Evolutionary conservation across 2,329 filamentous ascomycete species (phyloP).

Genomic region (Biscogniauxia marginata): DNA sequence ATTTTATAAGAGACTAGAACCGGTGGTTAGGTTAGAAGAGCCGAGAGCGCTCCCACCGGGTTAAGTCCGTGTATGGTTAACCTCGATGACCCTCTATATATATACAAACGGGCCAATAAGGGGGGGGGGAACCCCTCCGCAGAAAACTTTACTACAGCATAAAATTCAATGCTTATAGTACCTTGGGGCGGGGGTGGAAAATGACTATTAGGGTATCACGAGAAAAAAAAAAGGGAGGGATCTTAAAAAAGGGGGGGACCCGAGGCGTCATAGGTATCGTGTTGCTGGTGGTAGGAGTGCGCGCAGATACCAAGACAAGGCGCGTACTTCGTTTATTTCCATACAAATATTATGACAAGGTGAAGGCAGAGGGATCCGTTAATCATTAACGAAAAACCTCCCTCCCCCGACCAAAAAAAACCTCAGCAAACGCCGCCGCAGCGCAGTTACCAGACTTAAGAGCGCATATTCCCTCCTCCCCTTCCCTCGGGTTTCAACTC

Average conservation of each 20-base stretch:
- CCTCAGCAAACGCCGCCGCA: neutral
- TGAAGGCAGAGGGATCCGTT: conserved; percentile 1
- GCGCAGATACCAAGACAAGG: conserved; percentile 1
- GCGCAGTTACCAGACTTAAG: neutral
- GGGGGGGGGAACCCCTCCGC: no score
- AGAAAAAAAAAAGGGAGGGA: neutral
- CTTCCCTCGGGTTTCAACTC: neutral
- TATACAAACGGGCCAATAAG: no score
- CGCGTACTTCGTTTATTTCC: conserved; percentile 3
- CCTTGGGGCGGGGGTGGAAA: neutral
- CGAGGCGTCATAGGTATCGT: neutral
- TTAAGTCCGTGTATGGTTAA: no score
- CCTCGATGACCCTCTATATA: no score
- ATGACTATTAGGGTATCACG: neutral
- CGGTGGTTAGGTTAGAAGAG: no score
- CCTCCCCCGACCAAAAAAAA: neutral
- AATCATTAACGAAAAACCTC: neutral
- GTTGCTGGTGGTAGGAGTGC: neutral
- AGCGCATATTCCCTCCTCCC: neutral
- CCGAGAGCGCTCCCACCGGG: no score
- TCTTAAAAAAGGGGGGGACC: neutral
- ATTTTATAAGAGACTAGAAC: no score
- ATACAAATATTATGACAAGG: conserved; percentile 18
- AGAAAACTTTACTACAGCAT: no score
- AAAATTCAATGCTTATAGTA: no score